These are phyloP conservation scores for Osmanthus fragrans DNA, from an alignment of 257 asterid species.

Conservation along the genomic window DNA sequence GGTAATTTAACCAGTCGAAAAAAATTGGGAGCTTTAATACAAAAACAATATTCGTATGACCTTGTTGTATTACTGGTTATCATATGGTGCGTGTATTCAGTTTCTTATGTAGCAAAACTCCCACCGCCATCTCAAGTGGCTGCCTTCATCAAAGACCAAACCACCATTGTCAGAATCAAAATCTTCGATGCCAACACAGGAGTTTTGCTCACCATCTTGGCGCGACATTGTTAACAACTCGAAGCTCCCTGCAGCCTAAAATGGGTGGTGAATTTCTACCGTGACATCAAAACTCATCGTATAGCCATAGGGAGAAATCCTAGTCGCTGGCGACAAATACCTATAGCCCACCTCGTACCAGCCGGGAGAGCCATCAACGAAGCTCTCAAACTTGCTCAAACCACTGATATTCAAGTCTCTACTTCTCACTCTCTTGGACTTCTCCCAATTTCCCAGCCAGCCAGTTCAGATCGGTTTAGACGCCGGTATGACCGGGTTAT, in stretches of 20 bases:
- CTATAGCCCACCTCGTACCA: conserved; percentile 37
- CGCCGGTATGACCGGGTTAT: conserved; percentile 33
- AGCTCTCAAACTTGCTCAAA: conserved; percentile 33
- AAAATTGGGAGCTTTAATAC: no score
- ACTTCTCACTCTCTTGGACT: conserved; percentile 47
- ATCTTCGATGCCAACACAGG: conserved; percentile 43
- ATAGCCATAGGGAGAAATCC: conserved; percentile 33
- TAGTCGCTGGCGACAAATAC: conserved; percentile 19
- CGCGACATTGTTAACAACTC: conserved; percentile 14
- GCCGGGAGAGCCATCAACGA: conserved; percentile 44
- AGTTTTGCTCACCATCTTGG: conserved; percentile 37
- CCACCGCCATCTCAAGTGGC: conserved; percentile 48
- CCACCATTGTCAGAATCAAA: conserved; percentile 43
- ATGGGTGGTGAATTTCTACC: conserved; percentile 28
- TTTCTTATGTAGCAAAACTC: conserved; percentile 1
- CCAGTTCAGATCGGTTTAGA: conserved; percentile 36
- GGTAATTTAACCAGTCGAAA: no score
- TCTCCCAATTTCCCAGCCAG: conserved; percentile 32
- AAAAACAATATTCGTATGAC: no score
- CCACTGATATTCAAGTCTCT: conserved; percentile 32
- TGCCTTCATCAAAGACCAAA: conserved; percentile 31
- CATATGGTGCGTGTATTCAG: no score
- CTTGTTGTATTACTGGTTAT: no score
- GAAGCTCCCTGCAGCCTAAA: conserved; percentile 23
- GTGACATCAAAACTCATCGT: conserved; percentile 29